phyloP scores from a whole-genome alignment of 495 filamentous ascomycete genomes.

The Neurospora sp. region DNA sequence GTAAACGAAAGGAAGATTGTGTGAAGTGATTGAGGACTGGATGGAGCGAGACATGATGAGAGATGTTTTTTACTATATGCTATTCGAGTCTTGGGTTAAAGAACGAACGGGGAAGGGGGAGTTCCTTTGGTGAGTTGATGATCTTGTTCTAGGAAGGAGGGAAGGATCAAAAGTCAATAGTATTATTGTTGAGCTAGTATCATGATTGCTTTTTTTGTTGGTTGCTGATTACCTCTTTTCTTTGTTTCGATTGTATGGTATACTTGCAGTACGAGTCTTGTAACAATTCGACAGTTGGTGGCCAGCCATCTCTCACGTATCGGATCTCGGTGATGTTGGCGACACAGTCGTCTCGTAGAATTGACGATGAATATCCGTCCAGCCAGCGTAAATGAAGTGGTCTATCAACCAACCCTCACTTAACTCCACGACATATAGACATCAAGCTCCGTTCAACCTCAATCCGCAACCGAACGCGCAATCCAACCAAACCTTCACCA shows the following conservation, averaged over 20 bases:
- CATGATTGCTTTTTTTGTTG: background rate
- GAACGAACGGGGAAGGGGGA: background rate
- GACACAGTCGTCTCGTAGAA: background rate
- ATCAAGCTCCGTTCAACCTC: background rate
- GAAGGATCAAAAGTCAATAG: background rate
- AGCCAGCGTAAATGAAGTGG: background rate
- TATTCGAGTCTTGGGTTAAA: background rate
- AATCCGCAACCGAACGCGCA: background rate
- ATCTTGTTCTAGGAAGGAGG: background rate
- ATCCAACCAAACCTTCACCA: too few relatives aligned
- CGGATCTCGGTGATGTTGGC: background rate
- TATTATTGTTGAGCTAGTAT: background rate
- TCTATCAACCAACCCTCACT: background rate
- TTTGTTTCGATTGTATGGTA: background rate
- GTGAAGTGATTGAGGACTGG: background rate
- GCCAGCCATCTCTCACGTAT: background rate
- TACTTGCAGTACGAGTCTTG: background rate
- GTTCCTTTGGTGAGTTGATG: background rate
- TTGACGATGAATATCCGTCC: background rate
- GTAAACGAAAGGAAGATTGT: background rate
- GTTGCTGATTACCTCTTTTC: background rate
- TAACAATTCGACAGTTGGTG: background rate
- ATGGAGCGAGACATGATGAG: background rate
- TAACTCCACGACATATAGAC: background rate
- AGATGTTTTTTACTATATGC: background rate